phyloP scores from a whole-genome alignment of 306 rosid species.

The Fagus crenata region DNA sequence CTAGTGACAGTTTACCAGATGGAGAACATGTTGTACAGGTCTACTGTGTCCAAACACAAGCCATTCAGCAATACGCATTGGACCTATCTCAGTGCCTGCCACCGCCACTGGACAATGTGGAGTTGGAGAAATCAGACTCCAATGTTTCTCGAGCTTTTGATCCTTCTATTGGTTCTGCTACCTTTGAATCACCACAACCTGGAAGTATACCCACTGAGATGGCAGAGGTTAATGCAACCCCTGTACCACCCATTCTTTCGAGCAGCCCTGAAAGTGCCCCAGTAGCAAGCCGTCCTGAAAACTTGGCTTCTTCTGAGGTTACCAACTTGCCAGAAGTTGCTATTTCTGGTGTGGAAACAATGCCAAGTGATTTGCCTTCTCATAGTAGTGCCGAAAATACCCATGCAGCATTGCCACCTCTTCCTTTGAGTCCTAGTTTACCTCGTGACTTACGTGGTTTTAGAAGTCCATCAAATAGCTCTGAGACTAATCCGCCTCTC shows the following conservation, averaged over 20 bases:
- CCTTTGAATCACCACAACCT: slow-evolving; percentile 24
- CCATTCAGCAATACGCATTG: slow-evolving; percentile 77
- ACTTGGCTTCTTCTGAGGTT: slow-evolving; percentile 48
- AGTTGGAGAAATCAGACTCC: slow-evolving; percentile 46
- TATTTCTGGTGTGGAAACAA: slow-evolving; percentile 38
- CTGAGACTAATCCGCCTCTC: slow-evolving; percentile 33
- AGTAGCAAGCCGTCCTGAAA: slow-evolving; percentile 29
- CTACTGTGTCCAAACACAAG: slow-evolving; percentile 79
- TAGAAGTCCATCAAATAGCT: slow-evolving; percentile 42
- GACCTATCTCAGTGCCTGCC: slow-evolving; percentile 70
- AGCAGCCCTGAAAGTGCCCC: slow-evolving; percentile 44
- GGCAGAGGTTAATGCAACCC: not conserved
- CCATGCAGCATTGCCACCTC: slow-evolving; percentile 38
- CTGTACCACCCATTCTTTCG: slow-evolving; percentile 29
- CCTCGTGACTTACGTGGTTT: slow-evolving; percentile 44
- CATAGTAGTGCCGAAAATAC: slow-evolving; percentile 43
- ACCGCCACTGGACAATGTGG: slow-evolving; percentile 56
- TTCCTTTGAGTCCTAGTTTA: slow-evolving; percentile 61
- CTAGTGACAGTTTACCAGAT: slow-evolving; percentile 62
- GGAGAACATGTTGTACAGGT: slow-evolving; percentile 66
- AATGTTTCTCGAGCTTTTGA: slow-evolving; percentile 36
- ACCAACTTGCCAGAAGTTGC: slow-evolving; percentile 41
- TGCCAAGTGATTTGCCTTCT: slow-evolving; percentile 41
- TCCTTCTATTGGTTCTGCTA: slow-evolving; percentile 40
- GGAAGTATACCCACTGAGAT: slow-evolving; percentile 26